Conservation (phyloP, 768 basidiomycete genomes). For the Wakefieldia striispora region DNA sequence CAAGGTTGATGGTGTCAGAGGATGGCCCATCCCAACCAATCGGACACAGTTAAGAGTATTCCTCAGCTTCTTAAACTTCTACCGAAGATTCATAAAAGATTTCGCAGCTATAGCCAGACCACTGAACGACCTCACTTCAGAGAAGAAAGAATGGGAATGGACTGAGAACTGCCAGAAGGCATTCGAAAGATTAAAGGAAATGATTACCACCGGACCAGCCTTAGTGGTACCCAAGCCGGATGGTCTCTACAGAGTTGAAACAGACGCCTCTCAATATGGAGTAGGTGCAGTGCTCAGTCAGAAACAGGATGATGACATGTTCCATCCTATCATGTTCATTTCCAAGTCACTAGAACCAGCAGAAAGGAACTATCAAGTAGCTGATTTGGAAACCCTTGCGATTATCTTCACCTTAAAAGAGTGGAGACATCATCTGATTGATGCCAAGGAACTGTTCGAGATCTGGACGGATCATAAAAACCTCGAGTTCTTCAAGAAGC, state of each 20-base stretch:
- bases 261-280: neutral
- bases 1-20: neutral
- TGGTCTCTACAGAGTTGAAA: neutral
- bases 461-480: slow-evolving; percentile 40
- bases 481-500: slow-evolving; percentile 39
- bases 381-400: neutral
- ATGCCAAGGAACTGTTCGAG: neutral
- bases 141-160: neutral
- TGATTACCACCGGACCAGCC: neutral
- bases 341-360: neutral
- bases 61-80: neutral
- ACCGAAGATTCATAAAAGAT: neutral
- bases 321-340: neutral
- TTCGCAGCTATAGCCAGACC: neutral
- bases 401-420: neutral
- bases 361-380: neutral
- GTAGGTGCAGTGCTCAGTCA: neutral
- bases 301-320: neutral
- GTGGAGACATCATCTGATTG: neutral
- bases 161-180: neutral
- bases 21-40: neutral
- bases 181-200: neutral
- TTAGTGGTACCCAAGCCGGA: neutral
- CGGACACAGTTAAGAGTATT: neutral
- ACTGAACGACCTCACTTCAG: neutral